A percentile compares a stretch with the other conserved stretches of the same genome.
phyloP scores from a whole-genome alignment of 805 yeast species.

The Kodamaea hsintzibuensis region DNA sequence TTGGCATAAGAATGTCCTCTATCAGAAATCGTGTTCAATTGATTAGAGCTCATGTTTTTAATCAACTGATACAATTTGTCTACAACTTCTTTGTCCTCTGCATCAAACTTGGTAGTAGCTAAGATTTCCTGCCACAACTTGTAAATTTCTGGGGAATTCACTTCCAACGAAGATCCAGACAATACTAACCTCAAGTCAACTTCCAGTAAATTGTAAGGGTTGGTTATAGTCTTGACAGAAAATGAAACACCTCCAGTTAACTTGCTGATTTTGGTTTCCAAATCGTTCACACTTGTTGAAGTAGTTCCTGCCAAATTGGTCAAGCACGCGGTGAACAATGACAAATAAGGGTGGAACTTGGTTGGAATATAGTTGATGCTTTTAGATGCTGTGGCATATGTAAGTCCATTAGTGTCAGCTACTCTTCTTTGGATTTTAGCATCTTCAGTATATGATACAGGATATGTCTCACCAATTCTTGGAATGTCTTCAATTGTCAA shows the following conservation, averaged over 20 bases:
- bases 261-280: slow-evolving; percentile 81
- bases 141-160: slow-evolving; percentile 60
- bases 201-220: slow-evolving; percentile 49
- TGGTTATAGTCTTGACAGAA: slow-evolving; percentile 54
- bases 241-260: slow-evolving; percentile 83
- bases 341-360: slow-evolving; percentile 65
- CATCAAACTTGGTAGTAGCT: slow-evolving; percentile 63
- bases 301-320: slow-evolving; percentile 84
- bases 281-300: slow-evolving; percentile 65
- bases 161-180: slow-evolving; percentile 69
- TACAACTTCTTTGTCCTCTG: slow-evolving; percentile 38
- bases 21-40: slow-evolving; percentile 77
- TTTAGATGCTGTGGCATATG: slow-evolving; percentile 72
- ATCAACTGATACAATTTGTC: slow-evolving; percentile 74
- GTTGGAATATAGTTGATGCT: slow-evolving; percentile 59
- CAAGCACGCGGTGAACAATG: slow-evolving; percentile 75
- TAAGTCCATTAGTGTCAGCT: slow-evolving; percentile 78
- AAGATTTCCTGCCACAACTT: slow-evolving; percentile 71
- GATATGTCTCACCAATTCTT: slow-evolving; percentile 45
- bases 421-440: slow-evolving; percentile 44
- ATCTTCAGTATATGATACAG: slow-evolving; percentile 27
- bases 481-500: slow-evolving; percentile 74
- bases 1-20: slow-evolving; percentile 86
- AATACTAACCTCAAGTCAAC: slow-evolving; percentile 57
- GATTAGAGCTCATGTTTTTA: slow-evolving; percentile 72